A percentile compares a stretch with the other conserved stretches of the same genome.
Conservation (phyloP, 495 filamentous ascomycete genomes). For the Aspergillus coremiiformis region DNA sequence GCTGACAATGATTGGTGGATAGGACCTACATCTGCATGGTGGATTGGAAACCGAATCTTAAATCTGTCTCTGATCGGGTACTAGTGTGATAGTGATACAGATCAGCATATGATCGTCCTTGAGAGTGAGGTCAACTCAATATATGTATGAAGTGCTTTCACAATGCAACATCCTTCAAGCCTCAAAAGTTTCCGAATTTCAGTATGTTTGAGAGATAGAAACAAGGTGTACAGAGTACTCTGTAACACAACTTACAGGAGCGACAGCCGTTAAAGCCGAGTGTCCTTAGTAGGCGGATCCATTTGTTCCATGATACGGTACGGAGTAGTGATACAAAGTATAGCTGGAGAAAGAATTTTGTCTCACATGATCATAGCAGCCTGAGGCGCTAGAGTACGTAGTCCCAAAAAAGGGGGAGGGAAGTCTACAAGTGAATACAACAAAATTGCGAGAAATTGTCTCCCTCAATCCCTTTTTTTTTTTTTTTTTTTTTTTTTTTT, state of each 20-base stretch:
- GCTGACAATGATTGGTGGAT: background rate
- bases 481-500: background rate
- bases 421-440: background rate
- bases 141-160: background rate
- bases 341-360: background rate
- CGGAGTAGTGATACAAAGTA: no score
- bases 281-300: slow-evolving; percentile 7
- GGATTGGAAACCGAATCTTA: background rate
- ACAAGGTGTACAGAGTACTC: background rate
- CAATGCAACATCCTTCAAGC: background rate
- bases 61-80: background rate
- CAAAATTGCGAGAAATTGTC: background rate
- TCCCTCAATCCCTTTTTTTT: no score
- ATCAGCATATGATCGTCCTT: background rate
- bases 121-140: background rate
- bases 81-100: background rate
- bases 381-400: background rate
- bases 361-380: background rate
- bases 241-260: background rate
- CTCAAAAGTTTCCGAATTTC: background rate
- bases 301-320: background rate
- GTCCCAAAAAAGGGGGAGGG: background rate
- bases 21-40: slow-evolving; percentile 2
- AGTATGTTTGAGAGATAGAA: slow-evolving; percentile 3
- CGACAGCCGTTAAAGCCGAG: background rate